Base-by-base conservation (phyloP, 768 basidiomycete genomes). In the Boletus insuetus region DNA sequence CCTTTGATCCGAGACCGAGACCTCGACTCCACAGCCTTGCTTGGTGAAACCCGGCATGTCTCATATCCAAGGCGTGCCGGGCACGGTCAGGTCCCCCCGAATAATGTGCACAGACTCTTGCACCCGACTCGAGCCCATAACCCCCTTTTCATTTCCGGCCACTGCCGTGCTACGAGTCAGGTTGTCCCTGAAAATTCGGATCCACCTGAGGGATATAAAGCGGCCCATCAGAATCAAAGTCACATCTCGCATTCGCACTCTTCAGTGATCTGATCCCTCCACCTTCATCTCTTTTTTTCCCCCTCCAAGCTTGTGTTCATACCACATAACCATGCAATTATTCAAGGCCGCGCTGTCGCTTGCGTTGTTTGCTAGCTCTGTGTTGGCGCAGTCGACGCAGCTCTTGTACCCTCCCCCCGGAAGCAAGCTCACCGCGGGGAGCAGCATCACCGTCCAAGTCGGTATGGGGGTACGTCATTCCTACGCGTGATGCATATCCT, bases 181-280 rank as follows among this genome's bases (percentile, higher is more conserved):
- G 12, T 35, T 35, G 35, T 6, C 16, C 35, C 13, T 14, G 12
- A 14, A 16, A 16, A 9, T n/a, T 39, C 13, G 46, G 29, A 35
- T 45, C 20, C 19, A 4, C n/a, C 11, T 2, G 39, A 16, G 53
- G 53, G 57, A 40, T 59, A 64, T 64, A 64, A 64, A 66, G 57
- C 19, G 46, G 54, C 19, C 7, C 11, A 32, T 35, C 12, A 8
- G 16, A 39, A 17, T 11, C 38, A 39, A 39, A 37, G 16, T 12
- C 6, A n/a, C 14, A n/a, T 7, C 8, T 4, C 34, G 26, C 34
- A 34, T 34, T 34, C 34, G 26, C 34, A 35, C 14, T 35, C 12
- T 13, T 35, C 34, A 14, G 34, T 35, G 34, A 35, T 35, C 34
- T 6, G 38, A 39, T 39, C 17, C 38, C 2, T 5, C 38, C 14